Evolutionary conservation across 345 rosid genomes (phyloP).

Genomic region (Linum usitatissimum): DNA sequence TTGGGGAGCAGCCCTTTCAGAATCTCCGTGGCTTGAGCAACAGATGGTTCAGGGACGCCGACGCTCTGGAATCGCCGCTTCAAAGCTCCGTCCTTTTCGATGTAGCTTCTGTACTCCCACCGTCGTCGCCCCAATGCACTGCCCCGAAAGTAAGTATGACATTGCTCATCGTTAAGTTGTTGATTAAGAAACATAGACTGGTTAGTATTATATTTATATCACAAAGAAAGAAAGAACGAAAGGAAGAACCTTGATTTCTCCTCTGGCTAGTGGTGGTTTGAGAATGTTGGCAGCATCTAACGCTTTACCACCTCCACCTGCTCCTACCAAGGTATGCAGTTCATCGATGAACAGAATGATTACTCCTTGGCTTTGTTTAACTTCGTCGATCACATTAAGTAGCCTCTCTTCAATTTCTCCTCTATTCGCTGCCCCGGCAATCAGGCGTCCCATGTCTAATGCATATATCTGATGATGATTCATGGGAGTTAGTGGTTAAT

Average conservation of each 20-base stretch:
- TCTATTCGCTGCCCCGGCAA: conserved; percentile 14
- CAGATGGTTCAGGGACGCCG: conserved; percentile 18
- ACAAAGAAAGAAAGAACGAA: too few relatives aligned
- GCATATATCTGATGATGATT: conserved; percentile 15
- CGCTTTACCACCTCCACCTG: conserved; percentile 10
- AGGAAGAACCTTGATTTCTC: conserved; percentile 15
- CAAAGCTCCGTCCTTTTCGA: conserved; percentile 23
- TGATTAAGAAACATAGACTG: not conserved
- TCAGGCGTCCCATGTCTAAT: conserved; percentile 18
- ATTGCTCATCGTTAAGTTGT: not conserved
- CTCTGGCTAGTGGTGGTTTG: conserved; percentile 29
- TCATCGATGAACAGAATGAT: conserved; percentile 32
- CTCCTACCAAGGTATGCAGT: conserved; percentile 22
- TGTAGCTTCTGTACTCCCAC: conserved; percentile 16
- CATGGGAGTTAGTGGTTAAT: too few relatives aligned
- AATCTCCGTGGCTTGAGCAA: conserved; percentile 15
- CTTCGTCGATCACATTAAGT: conserved; percentile 16
- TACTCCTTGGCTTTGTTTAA: conserved; percentile 9
- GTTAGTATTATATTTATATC: not conserved
- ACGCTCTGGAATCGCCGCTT: conserved; percentile 19
- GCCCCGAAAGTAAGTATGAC: not conserved
- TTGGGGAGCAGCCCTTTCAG: conserved; percentile 7
- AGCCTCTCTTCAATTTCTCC: conserved; percentile 26
- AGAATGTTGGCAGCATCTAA: conserved; percentile 31
- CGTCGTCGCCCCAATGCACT: conserved; percentile 29